Evolutionary conservation across 148 eudicot genomes (phyloP), one percentile per base, ranked within the genome.

Genomic region (Mesembryanthemum crystallinum): DNA sequence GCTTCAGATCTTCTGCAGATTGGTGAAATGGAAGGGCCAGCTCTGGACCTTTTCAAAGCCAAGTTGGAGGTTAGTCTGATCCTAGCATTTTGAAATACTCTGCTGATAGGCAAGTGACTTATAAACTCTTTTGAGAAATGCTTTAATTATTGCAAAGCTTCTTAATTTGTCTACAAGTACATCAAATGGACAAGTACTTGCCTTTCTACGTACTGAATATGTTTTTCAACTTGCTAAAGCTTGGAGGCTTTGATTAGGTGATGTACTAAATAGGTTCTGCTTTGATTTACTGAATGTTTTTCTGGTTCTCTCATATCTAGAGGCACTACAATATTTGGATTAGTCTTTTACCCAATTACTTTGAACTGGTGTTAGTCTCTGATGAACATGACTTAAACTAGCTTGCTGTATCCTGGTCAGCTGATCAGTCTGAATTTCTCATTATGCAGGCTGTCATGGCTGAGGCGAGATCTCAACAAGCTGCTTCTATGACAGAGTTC

Each of bases 11-110:
- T 94, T 67, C 76, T 88, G 78, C 90, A 89, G 69, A 86, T 91
- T 74, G 96, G 97, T 84, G 98, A 94, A 81, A 90, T 90, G 93
- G 98, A 94, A 80, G 98, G 97, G 67, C 98, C 96, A 69, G 97
- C 98, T 11, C 72, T 94, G 82, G 97, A 92, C 77, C 94, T 92
- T 84, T 92, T 95, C 84, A 95, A 83, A 85, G 89, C 97, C 58
- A 95, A 95, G 78, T 69, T 95, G 74, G 98, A 92, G 92, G 97
- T 90, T 73, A 63, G 73, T 42, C 24, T 65, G 25, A 18, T 63
- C 45, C 24, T 55, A 20, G 37, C 25, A 27, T 33, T 58, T 66
- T 47, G 28, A 51, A 30, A 23, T 71, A 15, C 25, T 57, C 17
- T 73, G 33, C 17, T 13, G 20, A 18, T 57, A 32, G 27, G 49